These are phyloP conservation scores for Eragrostis nindensis DNA, from an alignment of 176 grass and related monocot genomes.

Conservation along the genomic window DNA sequence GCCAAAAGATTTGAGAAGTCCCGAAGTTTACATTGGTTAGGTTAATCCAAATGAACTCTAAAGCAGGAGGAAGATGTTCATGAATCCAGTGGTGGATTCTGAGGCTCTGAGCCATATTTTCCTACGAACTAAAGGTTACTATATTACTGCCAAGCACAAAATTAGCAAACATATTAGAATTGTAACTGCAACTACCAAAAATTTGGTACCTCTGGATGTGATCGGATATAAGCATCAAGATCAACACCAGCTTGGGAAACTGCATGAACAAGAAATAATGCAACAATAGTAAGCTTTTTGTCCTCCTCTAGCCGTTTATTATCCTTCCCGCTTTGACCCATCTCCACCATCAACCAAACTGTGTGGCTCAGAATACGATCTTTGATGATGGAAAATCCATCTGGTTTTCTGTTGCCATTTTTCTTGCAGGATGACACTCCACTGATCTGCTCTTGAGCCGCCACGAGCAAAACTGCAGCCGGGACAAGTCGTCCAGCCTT, in stretches of 20 bases:
- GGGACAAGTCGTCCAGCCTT: constrained; percentile 13
- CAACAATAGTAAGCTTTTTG: neutral
- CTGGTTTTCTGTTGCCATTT: neutral
- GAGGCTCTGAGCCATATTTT: neutral
- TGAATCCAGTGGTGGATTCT: no score
- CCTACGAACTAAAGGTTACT: no score
- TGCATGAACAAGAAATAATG: neutral
- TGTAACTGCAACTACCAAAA: neutral
- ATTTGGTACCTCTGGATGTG: constrained; percentile 21
- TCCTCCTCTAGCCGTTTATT: neutral
- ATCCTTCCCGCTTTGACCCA: neutral
- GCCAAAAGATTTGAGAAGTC: no score
- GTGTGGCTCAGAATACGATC: neutral
- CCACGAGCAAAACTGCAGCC: constrained; percentile 20
- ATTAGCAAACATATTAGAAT: neutral
- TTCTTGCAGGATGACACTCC: neutral
- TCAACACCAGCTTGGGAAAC: constrained; percentile 27
- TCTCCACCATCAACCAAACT: neutral
- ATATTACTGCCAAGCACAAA: neutral
- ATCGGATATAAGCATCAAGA: constrained; percentile 31
- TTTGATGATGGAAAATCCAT: neutral
- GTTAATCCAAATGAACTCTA: no score
- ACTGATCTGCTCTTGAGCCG: neutral
- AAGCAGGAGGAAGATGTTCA: no score
- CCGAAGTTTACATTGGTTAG: no score